These are phyloP conservation scores for Pistacia vera DNA, from an alignment of 345 rosid species.

Conservation along the genomic window DNA sequence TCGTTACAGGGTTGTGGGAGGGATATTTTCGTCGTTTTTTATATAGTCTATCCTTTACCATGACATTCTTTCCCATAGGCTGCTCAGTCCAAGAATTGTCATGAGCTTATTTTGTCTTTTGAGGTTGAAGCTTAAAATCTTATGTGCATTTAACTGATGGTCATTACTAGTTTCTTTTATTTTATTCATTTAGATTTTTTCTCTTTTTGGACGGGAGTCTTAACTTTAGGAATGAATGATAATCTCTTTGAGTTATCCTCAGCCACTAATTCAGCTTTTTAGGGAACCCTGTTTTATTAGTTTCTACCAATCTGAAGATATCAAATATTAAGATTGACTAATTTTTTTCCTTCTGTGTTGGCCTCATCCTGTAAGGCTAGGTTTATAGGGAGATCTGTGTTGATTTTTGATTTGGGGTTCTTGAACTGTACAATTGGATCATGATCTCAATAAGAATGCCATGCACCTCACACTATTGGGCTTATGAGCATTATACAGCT, in stretches of 20 bases:
- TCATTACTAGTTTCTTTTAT: neutral
- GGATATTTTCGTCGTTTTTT: neutral
- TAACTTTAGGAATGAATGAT: neutral
- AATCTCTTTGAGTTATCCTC: neutral
- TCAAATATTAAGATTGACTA: neutral
- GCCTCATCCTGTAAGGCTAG: neutral
- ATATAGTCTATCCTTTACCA: neutral
- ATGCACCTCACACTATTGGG: neutral
- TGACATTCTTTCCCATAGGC: neutral
- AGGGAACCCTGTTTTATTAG: neutral
- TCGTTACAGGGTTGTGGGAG: neutral
- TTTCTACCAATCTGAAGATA: neutral
- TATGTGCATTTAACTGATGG: neutral
- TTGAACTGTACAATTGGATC: neutral
- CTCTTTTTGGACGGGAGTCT: neutral
- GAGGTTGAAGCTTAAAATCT: neutral
- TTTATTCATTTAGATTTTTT: neutral
- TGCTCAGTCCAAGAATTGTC: neutral
- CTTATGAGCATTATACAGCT: too few species aligned
- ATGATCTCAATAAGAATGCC: neutral
- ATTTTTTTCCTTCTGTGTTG: neutral
- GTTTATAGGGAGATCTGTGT: neutral
- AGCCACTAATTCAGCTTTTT: neutral
- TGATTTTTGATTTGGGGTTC: neutral
- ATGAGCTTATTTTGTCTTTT: neutral